Evolutionary conservation across 257 asterid species (phyloP).

Genomic region (Solanum etuberosum): DNA sequence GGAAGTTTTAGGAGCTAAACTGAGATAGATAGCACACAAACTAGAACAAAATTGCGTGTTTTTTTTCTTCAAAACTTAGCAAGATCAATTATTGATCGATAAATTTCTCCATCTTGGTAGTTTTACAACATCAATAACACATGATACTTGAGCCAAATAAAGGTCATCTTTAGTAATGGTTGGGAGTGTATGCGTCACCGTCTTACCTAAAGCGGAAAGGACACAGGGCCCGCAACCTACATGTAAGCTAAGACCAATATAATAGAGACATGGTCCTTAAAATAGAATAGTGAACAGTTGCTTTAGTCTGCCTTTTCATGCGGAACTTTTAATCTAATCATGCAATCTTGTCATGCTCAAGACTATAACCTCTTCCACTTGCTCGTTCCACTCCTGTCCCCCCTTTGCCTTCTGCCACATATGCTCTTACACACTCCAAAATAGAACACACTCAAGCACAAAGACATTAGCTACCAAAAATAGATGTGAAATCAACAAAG

Average conservation of each 20-base stretch:
- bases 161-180: neutral
- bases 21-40: neutral
- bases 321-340: neutral
- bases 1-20: neutral
- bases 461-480: neutral
- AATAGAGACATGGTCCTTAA: neutral
- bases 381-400: neutral
- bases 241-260: neutral
- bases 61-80: neutral
- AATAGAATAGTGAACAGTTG: neutral
- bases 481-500: neutral
- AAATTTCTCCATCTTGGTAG: neutral
- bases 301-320: neutral
- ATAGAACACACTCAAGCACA: neutral
- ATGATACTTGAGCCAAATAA: neutral
- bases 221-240: neutral
- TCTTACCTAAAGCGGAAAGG: neutral
- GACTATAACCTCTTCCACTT: neutral
- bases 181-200: neutral
- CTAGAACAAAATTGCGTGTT: neutral
- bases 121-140: neutral
- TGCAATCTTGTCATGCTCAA: neutral
- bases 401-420: neutral
- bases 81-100: neutral
- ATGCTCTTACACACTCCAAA: neutral